Base-by-base conservation (phyloP, 192 early-diverging fungal species). In the Gaertneriomyces semiglobifer region DNA sequence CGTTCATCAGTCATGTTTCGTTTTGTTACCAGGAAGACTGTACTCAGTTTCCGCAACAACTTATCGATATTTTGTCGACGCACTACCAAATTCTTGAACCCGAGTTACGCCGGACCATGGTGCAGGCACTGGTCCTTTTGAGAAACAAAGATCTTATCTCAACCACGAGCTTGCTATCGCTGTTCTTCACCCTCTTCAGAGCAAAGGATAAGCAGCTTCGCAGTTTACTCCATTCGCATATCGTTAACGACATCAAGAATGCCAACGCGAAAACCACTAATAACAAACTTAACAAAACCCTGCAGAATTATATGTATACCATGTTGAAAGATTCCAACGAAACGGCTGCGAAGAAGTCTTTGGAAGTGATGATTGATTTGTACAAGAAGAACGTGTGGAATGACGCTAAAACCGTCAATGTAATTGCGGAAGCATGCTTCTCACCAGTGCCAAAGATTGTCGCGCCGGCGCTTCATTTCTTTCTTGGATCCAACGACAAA, bases 251-350 rank as follows among this genome's bases (percentile, higher is more conserved):
- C 76, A 94, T 99, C 80, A 93, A 93, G 72, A 87, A 84, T 57
- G 84, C 92, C 51, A 99, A 98, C 79, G 83, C 81, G 40, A 94
- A 94, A 72, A 81, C 86, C 38, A 95, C 93, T 76, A 97, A 99
- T 84, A 95, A 96, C 86, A 92, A 92, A 74, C 80, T 99, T 54
- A 99, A 99, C 88, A 98, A 95, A 74, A 87, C 90, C 16, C 80
- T 99, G 48, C 97, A 98, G 79, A 91, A 90, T 60, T 96, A 91
- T 68, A 98, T 99, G 96, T 99, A 94, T 75, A 95, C 88, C 55
- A 94, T 99, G 88, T 78, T 97, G 18, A 89, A 85, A 58, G 85
- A 86, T 60, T 60, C 76, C 14, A 74, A 79, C 58, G 83, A 86
- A 51, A 88, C 95, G 73, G 95, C 95, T n/a, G 95, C 95, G 38